phyloP scores from a whole-genome alignment of 768 basidiomycete genomes.

The Lactifluus hygrophoroides region DNA sequence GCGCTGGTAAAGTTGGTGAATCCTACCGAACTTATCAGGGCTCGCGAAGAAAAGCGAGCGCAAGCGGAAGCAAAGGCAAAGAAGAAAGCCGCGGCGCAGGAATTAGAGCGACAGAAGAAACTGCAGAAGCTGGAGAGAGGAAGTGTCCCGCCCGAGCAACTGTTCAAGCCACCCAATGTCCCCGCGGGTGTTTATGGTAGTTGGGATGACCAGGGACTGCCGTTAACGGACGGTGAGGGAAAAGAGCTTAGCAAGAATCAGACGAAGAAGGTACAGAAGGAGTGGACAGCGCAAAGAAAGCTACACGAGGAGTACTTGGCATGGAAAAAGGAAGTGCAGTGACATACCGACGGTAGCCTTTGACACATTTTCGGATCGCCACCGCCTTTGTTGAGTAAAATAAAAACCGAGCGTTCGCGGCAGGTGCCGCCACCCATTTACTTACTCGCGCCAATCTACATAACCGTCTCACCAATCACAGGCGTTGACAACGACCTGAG shows the following conservation, averaged over 20 bases:
- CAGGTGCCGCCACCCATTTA: constrained; percentile 11
- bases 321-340: constrained; percentile 31
- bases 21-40: constrained; percentile 70
- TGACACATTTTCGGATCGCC: constrained; percentile 16
- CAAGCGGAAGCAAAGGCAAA: constrained; percentile 65
- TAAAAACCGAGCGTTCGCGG: neutral
- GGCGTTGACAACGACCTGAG: constrained; percentile 25
- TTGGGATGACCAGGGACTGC: constrained; percentile 83
- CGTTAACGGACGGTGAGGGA: constrained; percentile 76
- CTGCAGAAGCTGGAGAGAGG: constrained; percentile 81
- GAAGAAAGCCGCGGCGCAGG: constrained; percentile 65
- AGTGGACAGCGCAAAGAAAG: constrained; percentile 64
- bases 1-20: constrained; percentile 90
- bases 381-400: neutral
- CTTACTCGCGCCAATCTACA: constrained; percentile 5
- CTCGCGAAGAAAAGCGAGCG: constrained; percentile 82
- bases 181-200: constrained; percentile 63
- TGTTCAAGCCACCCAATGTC: constrained; percentile 81
- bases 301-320: constrained; percentile 69
- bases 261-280: constrained; percentile 70
- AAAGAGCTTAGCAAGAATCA: constrained; percentile 77
- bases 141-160: constrained; percentile 56
- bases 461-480: constrained; percentile 21
- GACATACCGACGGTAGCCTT: constrained; percentile 1
- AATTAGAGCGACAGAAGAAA: constrained; percentile 58